Conservation (phyloP, 2,329 filamentous ascomycete species). For the Helotiales sp. region DNA sequence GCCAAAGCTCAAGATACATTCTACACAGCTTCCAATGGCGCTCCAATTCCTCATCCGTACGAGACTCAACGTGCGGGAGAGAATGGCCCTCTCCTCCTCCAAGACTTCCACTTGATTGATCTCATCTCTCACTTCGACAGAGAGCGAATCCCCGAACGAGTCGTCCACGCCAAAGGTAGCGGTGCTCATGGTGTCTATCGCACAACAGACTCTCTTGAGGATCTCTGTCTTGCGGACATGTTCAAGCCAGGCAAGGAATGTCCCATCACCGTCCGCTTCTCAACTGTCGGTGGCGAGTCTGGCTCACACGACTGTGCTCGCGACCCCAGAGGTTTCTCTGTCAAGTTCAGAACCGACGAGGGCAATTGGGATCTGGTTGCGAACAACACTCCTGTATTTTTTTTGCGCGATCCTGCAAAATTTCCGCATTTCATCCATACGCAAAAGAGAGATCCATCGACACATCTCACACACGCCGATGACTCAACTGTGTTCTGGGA, state of each 20-base stretch:
- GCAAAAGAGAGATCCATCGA: slow-evolving; percentile 74
- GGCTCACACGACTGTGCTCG: slow-evolving; percentile 74
- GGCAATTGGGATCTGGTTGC: slow-evolving; percentile 77
- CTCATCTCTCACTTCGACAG: slow-evolving; percentile 64
- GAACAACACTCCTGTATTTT: slow-evolving; percentile 78
- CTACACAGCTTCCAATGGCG: slow-evolving; percentile 52
- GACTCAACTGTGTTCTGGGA: slow-evolving; percentile 52
- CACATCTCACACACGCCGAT: slow-evolving; percentile 66
- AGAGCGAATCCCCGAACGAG: slow-evolving; percentile 60
- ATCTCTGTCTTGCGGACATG: slow-evolving; percentile 57
- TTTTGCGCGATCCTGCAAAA: slow-evolving; percentile 74
- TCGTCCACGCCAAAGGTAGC: slow-evolving; percentile 64
- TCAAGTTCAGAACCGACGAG: slow-evolving; percentile 75
- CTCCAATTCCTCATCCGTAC: slow-evolving; percentile 61
- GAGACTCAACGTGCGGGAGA: slow-evolving; percentile 51
- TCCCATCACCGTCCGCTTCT: slow-evolving; percentile 70
- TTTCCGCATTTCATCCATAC: slow-evolving; percentile 77
- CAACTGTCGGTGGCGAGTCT: slow-evolving; percentile 75
- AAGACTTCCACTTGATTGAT: slow-evolving; percentile 67
- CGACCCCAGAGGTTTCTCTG: slow-evolving; percentile 73
- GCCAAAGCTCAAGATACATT: slow-evolving; percentile 48
- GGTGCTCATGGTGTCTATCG: slow-evolving; percentile 62
- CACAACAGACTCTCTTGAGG: slow-evolving; percentile 55
- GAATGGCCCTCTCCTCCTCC: slow-evolving; percentile 61
- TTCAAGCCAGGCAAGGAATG: slow-evolving; percentile 71